These are phyloP conservation scores for Allodekkera sacchari DNA, from an alignment of 805 yeast genomes.

Conservation along the genomic window DNA sequence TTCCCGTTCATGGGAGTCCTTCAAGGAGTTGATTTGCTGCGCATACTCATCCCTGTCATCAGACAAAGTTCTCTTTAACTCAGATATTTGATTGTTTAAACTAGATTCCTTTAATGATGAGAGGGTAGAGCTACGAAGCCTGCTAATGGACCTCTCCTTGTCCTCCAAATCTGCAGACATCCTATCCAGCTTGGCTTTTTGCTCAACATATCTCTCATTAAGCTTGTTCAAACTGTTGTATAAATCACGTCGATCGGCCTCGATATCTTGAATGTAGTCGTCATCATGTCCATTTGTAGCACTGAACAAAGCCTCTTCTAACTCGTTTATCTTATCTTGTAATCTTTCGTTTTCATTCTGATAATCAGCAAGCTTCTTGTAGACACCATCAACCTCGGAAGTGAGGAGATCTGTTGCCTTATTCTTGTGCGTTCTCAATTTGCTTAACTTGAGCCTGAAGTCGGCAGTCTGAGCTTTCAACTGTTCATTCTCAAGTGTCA, in stretches of 20 bases:
- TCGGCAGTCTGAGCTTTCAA: conserved; percentile 1
- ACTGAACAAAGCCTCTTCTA: conserved; percentile 4
- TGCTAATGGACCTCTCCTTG: too few relatives aligned
- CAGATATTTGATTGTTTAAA: too few relatives aligned
- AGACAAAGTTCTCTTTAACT: background rate
- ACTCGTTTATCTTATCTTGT: conserved; percentile 7
- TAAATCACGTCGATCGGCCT: conserved; percentile 11
- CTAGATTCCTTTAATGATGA: too few relatives aligned
- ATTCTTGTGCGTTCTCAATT: background rate
- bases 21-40: background rate
- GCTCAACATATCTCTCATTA: background rate
- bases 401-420: conserved; percentile 2
- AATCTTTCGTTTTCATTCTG: conserved; percentile 17
- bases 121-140: too few relatives aligned
- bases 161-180: background rate
- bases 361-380: conserved; percentile 8
- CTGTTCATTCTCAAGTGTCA: conserved; percentile 6
- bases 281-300: conserved; percentile 18
- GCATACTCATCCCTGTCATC: background rate
- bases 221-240: conserved; percentile 4
- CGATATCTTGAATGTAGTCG: conserved; percentile 23
- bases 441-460: background rate
- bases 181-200: background rate
- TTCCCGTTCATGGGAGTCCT: background rate
- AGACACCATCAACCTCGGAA: conserved; percentile 7